Evolutionary conservation across 1,284 basidiomycete genomes (phyloP), one percentile per base, ranked within the genome.

Genomic region (Melampsora larici-populina): DNA sequence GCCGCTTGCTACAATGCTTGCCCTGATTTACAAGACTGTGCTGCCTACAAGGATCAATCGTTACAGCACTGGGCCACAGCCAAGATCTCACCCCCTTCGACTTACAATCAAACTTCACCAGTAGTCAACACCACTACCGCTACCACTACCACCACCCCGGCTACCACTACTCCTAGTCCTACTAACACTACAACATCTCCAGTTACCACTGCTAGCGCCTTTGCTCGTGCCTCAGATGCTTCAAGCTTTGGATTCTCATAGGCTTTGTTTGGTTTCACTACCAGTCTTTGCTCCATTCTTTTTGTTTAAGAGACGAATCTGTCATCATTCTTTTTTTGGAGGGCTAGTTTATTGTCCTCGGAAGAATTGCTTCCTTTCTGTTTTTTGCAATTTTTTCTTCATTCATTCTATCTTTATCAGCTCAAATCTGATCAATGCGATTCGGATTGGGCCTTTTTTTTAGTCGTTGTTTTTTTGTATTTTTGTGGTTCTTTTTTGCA

Each of bases 1-100:
- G 73, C 73, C n/a, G 31, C 46, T n/a, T 75, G 73, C 31, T 75
- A 75, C 65, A 75, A 75, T 33, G 65, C 48, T 29, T 75, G 73
- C 36, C 40, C 73, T n/a, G 64, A 75, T 18, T 51, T 75, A 31
- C 33, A 48, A 26, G 65, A 55, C n/a, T 65, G 73, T 9, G n/a
- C 64, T n/a, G n/a, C 43, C 36, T 75, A 68, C 36, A 64, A 75
- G n/a, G 46, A 46, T 26, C 73, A 75, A 48, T 55, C 73, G 4
- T 13, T 40, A 13, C 64, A 67, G 11, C 68, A 75, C 26, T 75
- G 73, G 26, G 15, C 63, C 17, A 17, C 31, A 3, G 62, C 71
- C 21, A 63, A 63, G 24, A 63, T 64, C n/a, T 64, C 62, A 24
- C 63, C 62, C 46, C 46, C 43, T 21, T 64, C 71, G 15, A 33